Percentiles rank a stretch among this genome's conserved stretches.
These are phyloP conservation scores for Backusella sp. DNA, from an alignment of 192 early-diverging fungal genomes.

Conservation along the genomic window DNA sequence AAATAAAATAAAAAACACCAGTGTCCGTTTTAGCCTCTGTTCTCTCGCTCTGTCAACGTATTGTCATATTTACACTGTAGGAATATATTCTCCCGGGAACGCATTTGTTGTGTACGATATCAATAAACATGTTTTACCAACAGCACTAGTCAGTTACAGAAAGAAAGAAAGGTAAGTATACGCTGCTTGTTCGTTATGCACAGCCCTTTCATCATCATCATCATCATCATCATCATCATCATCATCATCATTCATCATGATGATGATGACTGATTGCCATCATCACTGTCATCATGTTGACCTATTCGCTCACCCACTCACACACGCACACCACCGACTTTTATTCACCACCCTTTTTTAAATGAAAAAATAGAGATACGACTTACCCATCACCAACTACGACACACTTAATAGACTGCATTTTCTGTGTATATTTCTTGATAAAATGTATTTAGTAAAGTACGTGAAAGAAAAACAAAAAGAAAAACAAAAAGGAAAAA, in stretches of 20 bases:
- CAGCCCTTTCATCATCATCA: too few species aligned
- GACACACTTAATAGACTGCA: slow-evolving; percentile 36
- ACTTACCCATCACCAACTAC: slow-evolving; percentile 36
- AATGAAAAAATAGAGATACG: not conserved
- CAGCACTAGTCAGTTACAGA: slow-evolving; percentile 61
- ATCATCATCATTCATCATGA: not conserved
- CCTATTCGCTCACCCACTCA: not conserved
- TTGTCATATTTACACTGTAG: slow-evolving; percentile 81
- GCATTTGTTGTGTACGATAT: slow-evolving; percentile 99
- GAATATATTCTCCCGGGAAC: slow-evolving; percentile 99
- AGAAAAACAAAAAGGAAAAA: not conserved
- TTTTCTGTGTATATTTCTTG: slow-evolving; percentile 3
- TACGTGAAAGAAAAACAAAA: not conserved
- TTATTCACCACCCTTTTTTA: not conserved
- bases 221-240: too few species aligned
- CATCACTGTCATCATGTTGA: not conserved
- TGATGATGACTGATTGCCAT: too few species aligned
- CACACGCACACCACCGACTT: not conserved
- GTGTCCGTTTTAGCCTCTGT: too few species aligned
- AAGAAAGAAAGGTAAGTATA: not conserved
- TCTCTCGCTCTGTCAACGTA: not conserved
- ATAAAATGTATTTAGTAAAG: not conserved
- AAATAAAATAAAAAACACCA: not conserved
- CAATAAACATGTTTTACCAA: slow-evolving; percentile 94
- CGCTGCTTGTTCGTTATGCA: too few species aligned